A percentile compares a stretch with the other conserved stretches of the same genome.
These are phyloP conservation scores for Fistulinella cinereoalba DNA, from an alignment of 1,284 basidiomycete genomes.

Conservation along the genomic window DNA sequence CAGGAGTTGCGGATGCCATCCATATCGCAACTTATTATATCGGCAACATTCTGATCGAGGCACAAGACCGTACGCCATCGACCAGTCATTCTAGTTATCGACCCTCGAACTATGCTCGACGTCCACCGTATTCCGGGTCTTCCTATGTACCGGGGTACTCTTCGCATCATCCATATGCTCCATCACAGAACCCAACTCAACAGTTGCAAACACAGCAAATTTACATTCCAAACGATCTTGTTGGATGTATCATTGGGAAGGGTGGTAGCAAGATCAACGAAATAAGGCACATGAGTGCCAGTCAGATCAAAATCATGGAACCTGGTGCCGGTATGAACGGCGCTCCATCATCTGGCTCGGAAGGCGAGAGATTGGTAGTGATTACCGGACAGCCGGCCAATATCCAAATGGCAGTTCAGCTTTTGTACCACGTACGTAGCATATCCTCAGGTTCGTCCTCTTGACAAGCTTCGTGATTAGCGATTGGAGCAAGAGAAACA, in stretches of 20 bases:
- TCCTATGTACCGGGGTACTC: slow-evolving; percentile 68
- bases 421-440: slow-evolving; percentile 82
- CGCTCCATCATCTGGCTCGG: slow-evolving; percentile 62
- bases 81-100: slow-evolving; percentile 53
- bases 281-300: slow-evolving; percentile 90
- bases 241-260: slow-evolving; percentile 98
- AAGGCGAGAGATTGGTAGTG: slow-evolving; percentile 87
- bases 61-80: slow-evolving; percentile 84
- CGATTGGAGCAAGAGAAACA: slow-evolving; percentile 87
- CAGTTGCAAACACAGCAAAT: slow-evolving; percentile 96
- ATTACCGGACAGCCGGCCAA: slow-evolving; percentile 93
- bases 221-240: slow-evolving; percentile 96
- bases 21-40: slow-evolving; percentile 99
- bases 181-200: slow-evolving; percentile 39
- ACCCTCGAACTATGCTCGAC: slow-evolving; percentile 51
- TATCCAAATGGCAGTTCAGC: slow-evolving; percentile 94
- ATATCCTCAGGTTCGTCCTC: slow-evolving; percentile 4
- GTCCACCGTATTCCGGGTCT: slow-evolving; percentile 55
- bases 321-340: slow-evolving; percentile 81
- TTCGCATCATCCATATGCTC: slow-evolving; percentile 45
- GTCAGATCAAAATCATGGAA: slow-evolving; percentile 99
- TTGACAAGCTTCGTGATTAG: slow-evolving; percentile 37
- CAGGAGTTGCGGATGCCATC: slow-evolving; percentile 99
- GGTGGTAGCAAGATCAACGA: slow-evolving; percentile 99
- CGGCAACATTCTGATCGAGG: slow-evolving; percentile 94